Conservation (phyloP, 306 rosid genomes). For the Leucaena leucocephala region DNA sequence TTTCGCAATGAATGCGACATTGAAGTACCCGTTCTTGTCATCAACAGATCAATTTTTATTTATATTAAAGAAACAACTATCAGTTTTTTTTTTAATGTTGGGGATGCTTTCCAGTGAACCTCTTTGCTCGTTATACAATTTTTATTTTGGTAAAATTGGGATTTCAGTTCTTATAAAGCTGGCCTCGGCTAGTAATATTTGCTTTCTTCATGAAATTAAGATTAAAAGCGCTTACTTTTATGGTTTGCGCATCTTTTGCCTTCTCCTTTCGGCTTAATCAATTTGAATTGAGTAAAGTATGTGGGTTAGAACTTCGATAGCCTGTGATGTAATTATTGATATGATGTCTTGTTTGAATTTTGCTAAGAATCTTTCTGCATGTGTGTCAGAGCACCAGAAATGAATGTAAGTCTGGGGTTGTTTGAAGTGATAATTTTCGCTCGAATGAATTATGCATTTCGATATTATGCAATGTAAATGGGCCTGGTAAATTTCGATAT, state of each 20-base stretch:
- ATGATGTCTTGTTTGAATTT: neutral
- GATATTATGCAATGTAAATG: neutral
- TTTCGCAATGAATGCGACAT: constrained; percentile 29
- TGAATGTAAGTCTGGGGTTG: neutral
- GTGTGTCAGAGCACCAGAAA: neutral
- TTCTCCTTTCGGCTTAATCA: constrained; percentile 13
- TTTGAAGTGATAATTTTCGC: constrained; percentile 9
- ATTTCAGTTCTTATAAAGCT: constrained; percentile 11
- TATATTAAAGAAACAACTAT: neutral
- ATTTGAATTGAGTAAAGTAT: constrained; percentile 12
- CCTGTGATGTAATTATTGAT: neutral
- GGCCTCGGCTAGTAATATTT: constrained; percentile 23
- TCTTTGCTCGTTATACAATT: neutral
- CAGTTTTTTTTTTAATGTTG: neutral
- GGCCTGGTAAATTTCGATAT: neutral
- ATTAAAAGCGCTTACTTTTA: neutral
- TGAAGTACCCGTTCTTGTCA: constrained; percentile 10
- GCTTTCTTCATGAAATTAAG: constrained; percentile 14
- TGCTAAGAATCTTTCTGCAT: constrained; percentile 15
- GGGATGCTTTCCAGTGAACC: constrained; percentile 1
- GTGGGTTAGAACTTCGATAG: neutral
- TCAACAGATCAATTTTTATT: neutral
- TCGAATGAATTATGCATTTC: neutral
- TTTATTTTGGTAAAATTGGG: constrained; percentile 9
- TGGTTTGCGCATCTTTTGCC: constrained; percentile 3